Base-by-base conservation (phyloP, 148 eudicot species). In the Vaccinium macrocarpon region DNA sequence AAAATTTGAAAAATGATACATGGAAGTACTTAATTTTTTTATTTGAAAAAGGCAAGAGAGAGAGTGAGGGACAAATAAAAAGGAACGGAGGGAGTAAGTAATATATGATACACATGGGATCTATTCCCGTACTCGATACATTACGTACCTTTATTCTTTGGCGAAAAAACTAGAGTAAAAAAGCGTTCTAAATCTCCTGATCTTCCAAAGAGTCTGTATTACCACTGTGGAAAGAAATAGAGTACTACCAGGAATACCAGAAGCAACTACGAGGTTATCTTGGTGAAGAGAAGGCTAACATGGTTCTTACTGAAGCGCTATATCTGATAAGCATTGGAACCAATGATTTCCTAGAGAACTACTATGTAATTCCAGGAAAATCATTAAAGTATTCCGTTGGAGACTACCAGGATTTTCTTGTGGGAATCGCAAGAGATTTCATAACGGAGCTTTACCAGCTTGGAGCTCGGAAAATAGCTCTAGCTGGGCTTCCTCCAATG, bases 401-500 rank as follows among this genome's bases (percentile, higher is more conserved):
- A 38, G 71, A 53, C 21, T 84, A 78, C 78, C 86, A 84, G 75
- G 48, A 68, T 79, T 84, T 84, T 55, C 86, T 84, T 35, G 55
- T 29, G 55, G 82, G 82, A 79, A 84, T 84, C 23, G 86, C 86
- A 55, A 51, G 78, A 70, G 56, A 79, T 38, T 84, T 84, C 48
- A 48, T 79, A 35, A 84, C 57, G 71, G 70, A 23, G 78, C 86
- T 84, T 70, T 79, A 82, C 76, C 13, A 78, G 46, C 87, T 87
- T 18, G 89, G 89, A 82, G 89, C 89, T 11, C 78, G 87, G 12
- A 87, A 87, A 79, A 82, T 87, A 70, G 82, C 89, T 57, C 75
- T 87, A 15, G 72, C 76, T 18, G 89, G 89, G 53, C 89, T 84
- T 82, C 87, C 90, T 76, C 92, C 92, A 29, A 90, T 90, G 88